Conservation (phyloP, 75 land plant genomes). For the Sequoiadendron giganteum region DNA sequence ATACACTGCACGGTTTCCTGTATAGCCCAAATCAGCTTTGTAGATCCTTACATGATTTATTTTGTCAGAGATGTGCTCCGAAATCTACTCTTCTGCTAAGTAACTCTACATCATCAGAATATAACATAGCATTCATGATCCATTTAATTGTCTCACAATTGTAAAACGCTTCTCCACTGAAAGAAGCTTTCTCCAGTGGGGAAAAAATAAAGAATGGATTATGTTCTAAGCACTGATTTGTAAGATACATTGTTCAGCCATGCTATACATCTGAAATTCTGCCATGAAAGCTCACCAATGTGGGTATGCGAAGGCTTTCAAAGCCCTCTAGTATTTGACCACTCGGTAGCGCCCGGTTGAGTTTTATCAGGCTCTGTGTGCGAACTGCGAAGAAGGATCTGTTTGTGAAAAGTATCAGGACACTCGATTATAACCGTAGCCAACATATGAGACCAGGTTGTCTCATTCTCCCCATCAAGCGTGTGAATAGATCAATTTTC, state of each 20-base stretch:
- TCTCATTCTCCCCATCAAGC: not conserved
- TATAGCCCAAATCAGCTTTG: no score
- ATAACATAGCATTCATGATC: not conserved
- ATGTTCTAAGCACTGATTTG: not conserved
- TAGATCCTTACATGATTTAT: no score
- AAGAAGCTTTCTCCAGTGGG: not conserved
- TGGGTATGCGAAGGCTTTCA: not conserved
- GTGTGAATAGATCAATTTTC: not conserved
- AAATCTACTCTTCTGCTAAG: not conserved
- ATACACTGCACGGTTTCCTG: not conserved
- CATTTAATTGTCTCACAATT: not conserved
- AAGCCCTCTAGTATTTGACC: not conserved
- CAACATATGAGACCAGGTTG: not conserved
- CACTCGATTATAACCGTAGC: not conserved
- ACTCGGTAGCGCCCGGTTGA: not conserved
- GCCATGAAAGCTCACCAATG: not conserved
- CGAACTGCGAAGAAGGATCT: not conserved
- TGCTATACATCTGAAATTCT: not conserved
- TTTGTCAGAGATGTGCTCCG: no score
- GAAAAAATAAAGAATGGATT: no score
- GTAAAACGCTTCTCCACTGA: not conserved
- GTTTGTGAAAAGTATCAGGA: not conserved
- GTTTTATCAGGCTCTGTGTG: not conserved
- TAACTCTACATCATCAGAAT: no score
- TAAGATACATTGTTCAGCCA: not conserved